Evolutionary conservation across 1,139 yeast species (phyloP).

Genomic region (Suhomyces chickasaworum): DNA sequence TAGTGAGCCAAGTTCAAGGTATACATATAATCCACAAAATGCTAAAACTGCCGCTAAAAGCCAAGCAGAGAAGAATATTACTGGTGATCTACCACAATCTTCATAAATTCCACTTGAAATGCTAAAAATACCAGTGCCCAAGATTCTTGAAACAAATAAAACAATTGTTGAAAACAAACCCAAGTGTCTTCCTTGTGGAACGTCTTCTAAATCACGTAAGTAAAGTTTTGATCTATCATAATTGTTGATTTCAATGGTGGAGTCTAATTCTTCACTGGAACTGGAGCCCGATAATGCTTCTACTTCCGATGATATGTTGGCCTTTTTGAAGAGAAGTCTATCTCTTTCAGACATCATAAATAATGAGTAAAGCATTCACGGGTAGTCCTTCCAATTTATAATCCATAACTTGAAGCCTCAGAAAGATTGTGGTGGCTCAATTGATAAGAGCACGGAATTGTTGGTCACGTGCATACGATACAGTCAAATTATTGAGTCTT

Average conservation of each 20-base stretch:
- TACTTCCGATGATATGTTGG: background rate
- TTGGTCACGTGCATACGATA: constrained; percentile 12
- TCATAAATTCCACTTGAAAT: constrained; percentile 66
- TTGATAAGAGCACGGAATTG: constrained; percentile 7
- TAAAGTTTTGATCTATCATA: constrained; percentile 21
- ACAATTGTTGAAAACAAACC: constrained; percentile 68
- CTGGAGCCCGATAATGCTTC: constrained; percentile 8
- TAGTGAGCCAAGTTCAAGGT: constrained; percentile 67
- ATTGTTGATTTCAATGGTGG: constrained; percentile 6
- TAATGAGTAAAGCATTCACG: constrained; percentile 1
- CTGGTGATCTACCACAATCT: constrained; percentile 68
- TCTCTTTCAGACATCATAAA: constrained; percentile 8
- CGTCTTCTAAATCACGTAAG: constrained; percentile 47
- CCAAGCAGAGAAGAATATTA: constrained; percentile 64
- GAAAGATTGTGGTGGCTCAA: constrained; percentile 11
- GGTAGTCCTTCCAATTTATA: background rate
- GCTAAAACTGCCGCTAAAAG: constrained; percentile 58
- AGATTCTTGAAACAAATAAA: constrained; percentile 63
- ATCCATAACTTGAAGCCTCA: constrained; percentile 1
- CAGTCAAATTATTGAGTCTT: too few relatives aligned
- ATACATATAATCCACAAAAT: constrained; percentile 66
- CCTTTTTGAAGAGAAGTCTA: constrained; percentile 2
- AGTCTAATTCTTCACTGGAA: constrained; percentile 4
- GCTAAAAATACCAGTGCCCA: constrained; percentile 80
- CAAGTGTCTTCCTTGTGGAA: constrained; percentile 75